Base-by-base conservation (phyloP, 441 rosid species). In the Gossypium schwendimanii region DNA sequence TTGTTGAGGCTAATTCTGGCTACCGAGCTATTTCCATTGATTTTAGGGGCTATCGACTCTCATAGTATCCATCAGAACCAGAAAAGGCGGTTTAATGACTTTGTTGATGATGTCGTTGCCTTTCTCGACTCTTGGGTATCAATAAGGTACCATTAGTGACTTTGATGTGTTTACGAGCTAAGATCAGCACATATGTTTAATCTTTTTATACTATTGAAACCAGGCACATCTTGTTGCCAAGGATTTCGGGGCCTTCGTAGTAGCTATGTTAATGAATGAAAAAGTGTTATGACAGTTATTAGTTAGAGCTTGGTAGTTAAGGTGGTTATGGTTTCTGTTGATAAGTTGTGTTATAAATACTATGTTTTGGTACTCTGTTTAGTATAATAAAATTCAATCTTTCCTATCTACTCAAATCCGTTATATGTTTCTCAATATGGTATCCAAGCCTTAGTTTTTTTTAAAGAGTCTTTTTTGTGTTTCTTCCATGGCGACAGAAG, bases 41-140 rank as follows among this genome's bases (percentile, higher is more conserved):
- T 75, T 77, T 82, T 33, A 79, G 91, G 17, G 91, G 87, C 6
- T 87, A 79, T 62, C 86, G 88, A 17, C 73, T 74, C 41, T 80
- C 90, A 0, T 81, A 84, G 0, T 84, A 18, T 1, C 87, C 77
- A 6, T 81, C 86, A 0, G 54, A 75, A 3, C 80, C 79, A 2
- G 76, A 74, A 66, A 79, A 79, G 20, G 80, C 81, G n/a, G n/a
- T 77, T 82, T 54, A 33, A 31, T 52, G 84, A 84, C 62, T 70
- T 82, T 44, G 83, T 82, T 36, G 82, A 81, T 2, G 89, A 81
- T 60, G 60, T 71, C 14, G 6, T 74, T 70, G 79, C 78, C 33
- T 58, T 86, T 21, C 81, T 86, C 6, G 84, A 84, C 75, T 53
- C 76, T 28, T 62, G 10, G 45, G 55, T 33, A 80, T 85, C 55